phyloP scores from a whole-genome alignment of 2,329 filamentous ascomycete species.

The Paracoccidioides lutzii region DNA sequence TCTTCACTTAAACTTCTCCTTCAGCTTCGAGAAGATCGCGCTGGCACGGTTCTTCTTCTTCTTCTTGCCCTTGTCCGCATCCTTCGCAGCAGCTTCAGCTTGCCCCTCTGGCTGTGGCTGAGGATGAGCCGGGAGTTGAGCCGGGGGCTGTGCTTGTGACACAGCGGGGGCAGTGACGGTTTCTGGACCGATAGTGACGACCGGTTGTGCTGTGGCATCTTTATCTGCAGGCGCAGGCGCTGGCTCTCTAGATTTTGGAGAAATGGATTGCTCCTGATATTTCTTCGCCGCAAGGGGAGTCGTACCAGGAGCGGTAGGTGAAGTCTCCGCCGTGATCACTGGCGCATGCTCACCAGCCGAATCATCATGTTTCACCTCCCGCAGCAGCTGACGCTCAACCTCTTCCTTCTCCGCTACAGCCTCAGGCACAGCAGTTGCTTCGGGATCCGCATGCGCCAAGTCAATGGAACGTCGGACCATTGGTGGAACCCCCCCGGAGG shows the following conservation, averaged over 20 bases:
- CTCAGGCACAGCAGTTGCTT: constrained; percentile 55
- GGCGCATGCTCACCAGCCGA: constrained; percentile 25
- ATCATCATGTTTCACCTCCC: constrained; percentile 29
- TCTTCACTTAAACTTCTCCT: constrained; percentile 39
- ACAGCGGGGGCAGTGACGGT: constrained; percentile 12
- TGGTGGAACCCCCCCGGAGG: constrained; percentile 25
- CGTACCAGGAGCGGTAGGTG: constrained; percentile 25
- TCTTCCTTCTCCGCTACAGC: constrained; percentile 63
- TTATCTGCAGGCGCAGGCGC: constrained; percentile 10
- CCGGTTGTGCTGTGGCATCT: constrained; percentile 9
- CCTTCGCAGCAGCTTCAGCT: constrained; percentile 16
- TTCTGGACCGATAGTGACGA: constrained; percentile 12
- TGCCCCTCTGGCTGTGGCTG: constrained; percentile 5
- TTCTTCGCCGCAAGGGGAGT: constrained; percentile 10
- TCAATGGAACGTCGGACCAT: constrained; percentile 34
- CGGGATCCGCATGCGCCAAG: constrained; percentile 48
- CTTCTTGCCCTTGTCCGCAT: constrained; percentile 22
- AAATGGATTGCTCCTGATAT: constrained; percentile 7
- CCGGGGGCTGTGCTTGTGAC: constrained; percentile 1
- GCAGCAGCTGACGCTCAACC: constrained; percentile 60
- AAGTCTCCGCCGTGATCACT: constrained; percentile 27
- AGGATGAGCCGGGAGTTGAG: constrained; percentile 10
- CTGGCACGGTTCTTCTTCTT: constrained; percentile 55
- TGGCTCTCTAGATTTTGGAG: constrained; percentile 17
- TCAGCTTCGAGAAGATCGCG: constrained; percentile 44